Evolutionary conservation across 306 rosid species (phyloP), one percentile per base, ranked within the genome.

Genomic region (Vigna hirtella): DNA sequence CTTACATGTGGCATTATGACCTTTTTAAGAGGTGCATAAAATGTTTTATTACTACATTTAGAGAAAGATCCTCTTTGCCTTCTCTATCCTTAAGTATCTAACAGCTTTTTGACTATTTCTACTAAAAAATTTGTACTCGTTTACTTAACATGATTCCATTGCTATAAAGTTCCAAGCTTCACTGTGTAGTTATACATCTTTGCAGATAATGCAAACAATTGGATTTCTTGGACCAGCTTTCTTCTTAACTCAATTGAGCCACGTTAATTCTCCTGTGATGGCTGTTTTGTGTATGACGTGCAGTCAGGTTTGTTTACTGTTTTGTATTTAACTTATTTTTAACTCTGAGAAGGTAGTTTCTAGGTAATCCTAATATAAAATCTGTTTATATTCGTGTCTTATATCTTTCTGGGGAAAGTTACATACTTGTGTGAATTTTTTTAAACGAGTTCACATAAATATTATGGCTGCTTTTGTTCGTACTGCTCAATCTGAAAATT

Each of bases 211-310:
- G 99, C 99, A 93, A 86, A 90, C 97, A 62, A 73, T 96, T 84
- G 99, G 99, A 57, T 96, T 96, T 89, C 96, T 95, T 56, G 99
- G 99, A 72, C 99, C 99, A 48, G 99, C 99, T 79, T 96, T 96
- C 88, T 96, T 96, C 93, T 85, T 96, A 53, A 93, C 99, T 77
- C 99, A 96, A 76, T 78, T 96, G 91, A 96, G 98, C 90, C 98
- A 91, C 56, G 53, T 93, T 13, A 69, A 91, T 79, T 93, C 99
- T 87, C 99, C 99, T 26, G 82, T 62, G 16, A 87, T 93, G 94
- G 99, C 99, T 70, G 97, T 96, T 83, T 59, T 93, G 76, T 96
- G 99, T 76, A 96, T 91, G 98, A 90, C 98, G 8, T 93, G 99
- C 88, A 96, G 99, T 65, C 99, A 93, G 99, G 99, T 96, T 64